Conservation (phyloP, 2,329 filamentous ascomycete species). For the Sclerotinia minor region DNA sequence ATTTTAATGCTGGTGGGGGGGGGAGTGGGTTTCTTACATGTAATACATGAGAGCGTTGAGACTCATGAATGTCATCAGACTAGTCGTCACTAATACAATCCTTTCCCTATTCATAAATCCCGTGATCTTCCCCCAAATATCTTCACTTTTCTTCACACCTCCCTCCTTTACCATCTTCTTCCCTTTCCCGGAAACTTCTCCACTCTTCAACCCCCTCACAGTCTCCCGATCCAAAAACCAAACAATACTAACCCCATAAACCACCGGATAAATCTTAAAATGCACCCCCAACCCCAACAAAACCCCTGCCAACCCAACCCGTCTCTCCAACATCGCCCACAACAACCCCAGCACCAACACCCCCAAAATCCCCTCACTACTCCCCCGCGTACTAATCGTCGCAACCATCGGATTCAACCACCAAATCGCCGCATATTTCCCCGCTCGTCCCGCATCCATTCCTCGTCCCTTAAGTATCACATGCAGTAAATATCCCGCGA, state of each 20-base stretch:
- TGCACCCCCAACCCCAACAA: slow-evolving; percentile 84
- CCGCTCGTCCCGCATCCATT: slow-evolving; percentile 52
- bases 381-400: slow-evolving; percentile 91
- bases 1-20: neutral
- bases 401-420: slow-evolving; percentile 97
- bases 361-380: slow-evolving; percentile 85
- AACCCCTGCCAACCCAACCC: slow-evolving; percentile 65
- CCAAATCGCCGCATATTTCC: slow-evolving; percentile 85
- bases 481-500: slow-evolving; percentile 78
- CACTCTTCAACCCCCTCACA: slow-evolving; percentile 63
- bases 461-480: slow-evolving; percentile 49
- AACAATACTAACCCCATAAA: slow-evolving; percentile 80
- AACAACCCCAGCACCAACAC: slow-evolving; percentile 80
- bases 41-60: slow-evolving; percentile 80
- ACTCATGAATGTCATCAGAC: slow-evolving; percentile 68
- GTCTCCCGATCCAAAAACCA: slow-evolving; percentile 73
- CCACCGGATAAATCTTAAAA: slow-evolving; percentile 98
- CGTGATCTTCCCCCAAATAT: slow-evolving; percentile 27
- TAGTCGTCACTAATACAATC: slow-evolving; percentile 55
- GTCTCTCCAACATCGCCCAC: slow-evolving; percentile 72
- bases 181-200: slow-evolving; percentile 44
- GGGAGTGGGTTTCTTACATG: slow-evolving; percentile 51
- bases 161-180: neutral
- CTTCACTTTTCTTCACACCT: neutral
- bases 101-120: slow-evolving; percentile 20